Base-by-base conservation (phyloP, 805 yeast species). In the Ogataea angusta region DNA sequence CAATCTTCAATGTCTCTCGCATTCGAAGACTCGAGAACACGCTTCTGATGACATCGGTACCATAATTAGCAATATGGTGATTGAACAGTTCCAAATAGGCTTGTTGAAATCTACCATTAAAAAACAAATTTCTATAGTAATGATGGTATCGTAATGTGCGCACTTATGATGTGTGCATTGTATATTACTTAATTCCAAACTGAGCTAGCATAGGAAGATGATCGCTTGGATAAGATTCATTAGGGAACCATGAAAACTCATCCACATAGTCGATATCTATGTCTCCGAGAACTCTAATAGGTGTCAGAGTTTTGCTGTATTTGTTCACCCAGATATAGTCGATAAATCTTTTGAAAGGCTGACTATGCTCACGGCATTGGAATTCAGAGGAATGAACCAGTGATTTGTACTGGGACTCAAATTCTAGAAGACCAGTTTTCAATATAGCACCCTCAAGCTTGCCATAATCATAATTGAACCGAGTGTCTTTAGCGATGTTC, bases 241-340 rank as follows among this genome's bases (percentile, higher is more conserved):
- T 79, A 1, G 85, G 86, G 36, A 78, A 66, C 0, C 82, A 66
- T 8, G 43, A 43, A 9, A 63, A 64, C 0, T 53, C 43, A 6
- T 53, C 38, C 12, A 64, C 39, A 43, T 71, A 69, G 0, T 49
- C 38, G 0, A 54, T 46, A 34, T 70, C 69, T 10, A 74, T 62
- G 13, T 77, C 80, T n/a, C 79, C 73, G n/a, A 79, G 57, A n/a
- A 75, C 69, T 38, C 68, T 66, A 1, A 67, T 52, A 15, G 73
- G 59, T 32, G 59, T 53, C 17, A 78, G 55, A 32, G 66, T 69
- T 14, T 49, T 46, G 36, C 46, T 46, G 9, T 58, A 48, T 12
- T 60, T 57, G 40, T 72, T 71, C 49, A 63, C 74, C 79, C 81
- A 78, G 5, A 78, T 72, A 49, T 78, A 79, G 53, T 79, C 85